phyloP scores from a whole-genome alignment of 1,139 yeast genomes.

The Suhomyces terraborum region DNA sequence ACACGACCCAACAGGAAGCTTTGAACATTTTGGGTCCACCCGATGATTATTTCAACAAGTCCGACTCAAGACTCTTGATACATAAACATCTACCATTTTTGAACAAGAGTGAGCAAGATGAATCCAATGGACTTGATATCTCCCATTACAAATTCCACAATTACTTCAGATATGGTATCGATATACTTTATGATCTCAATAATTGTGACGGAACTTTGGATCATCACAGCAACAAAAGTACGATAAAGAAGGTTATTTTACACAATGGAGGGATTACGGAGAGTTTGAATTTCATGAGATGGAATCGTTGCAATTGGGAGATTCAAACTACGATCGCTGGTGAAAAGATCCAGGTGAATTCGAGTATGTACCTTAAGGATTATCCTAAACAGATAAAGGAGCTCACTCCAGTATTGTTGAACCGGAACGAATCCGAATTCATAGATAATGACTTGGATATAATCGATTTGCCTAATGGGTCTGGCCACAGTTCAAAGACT shows the following conservation, averaged over 20 bases:
- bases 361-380: constrained; percentile 37
- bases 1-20: constrained; percentile 53
- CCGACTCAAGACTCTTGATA: constrained; percentile 46
- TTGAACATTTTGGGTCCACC: constrained; percentile 56
- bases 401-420: constrained; percentile 47
- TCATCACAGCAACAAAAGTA: constrained; percentile 25
- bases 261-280: constrained; percentile 56
- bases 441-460: constrained; percentile 43
- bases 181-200: constrained; percentile 50
- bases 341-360: constrained; percentile 22
- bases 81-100: constrained; percentile 27
- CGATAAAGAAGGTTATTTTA: constrained; percentile 44
- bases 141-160: constrained; percentile 51
- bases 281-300: constrained; percentile 50
- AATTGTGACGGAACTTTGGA: constrained; percentile 17
- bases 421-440: constrained; percentile 53
- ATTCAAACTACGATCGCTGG: constrained; percentile 17
- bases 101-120: constrained; percentile 6
- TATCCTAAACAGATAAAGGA: constrained; percentile 27
- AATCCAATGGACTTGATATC: constrained; percentile 9
- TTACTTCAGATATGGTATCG: constrained; percentile 56
- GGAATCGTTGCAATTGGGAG: constrained; percentile 50
- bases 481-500: neutral
- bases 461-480: constrained; percentile 22
- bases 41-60: constrained; percentile 52